Base-by-base conservation (phyloP, 2,329 filamentous ascomycete genomes). In the Coleophoma crateriformis region DNA sequence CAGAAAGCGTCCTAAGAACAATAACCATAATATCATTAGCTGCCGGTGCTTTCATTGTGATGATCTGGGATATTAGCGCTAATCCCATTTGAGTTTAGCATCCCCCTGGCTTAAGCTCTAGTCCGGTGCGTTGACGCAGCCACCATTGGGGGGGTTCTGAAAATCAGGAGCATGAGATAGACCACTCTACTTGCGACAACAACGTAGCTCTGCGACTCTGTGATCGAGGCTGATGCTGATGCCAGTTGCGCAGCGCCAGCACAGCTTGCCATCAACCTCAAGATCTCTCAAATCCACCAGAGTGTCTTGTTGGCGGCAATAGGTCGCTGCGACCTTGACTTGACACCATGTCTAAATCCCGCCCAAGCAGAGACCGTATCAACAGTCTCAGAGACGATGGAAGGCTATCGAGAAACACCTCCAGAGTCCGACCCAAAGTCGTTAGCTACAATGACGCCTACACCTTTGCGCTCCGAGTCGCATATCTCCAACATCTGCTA, bases 401-500 rank as follows among this genome's bases (percentile, higher is more conserved):
- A 15, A 58, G 60, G n/a, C 47, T 59, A 20, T 58, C 50, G 27
- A 27, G 64, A 54, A 63, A 58, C 33, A 49, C 54, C 33, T 81
- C 80, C 44, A 71, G 68, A 54, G 67, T 71, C 43, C 71, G 74
- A 53, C 66, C 71, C 45, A 64, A 72, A 46, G 67, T 72, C 48
- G 74, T 84, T 56, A 77, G 75, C 59, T 76, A 81, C 66, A 87
- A 95, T 61, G 90, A 96, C 70, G 91, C 90, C 64, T 96, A 95
- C 71, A 87, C 84, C 55, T 96, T 90, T 71, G 90, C 91, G 61
- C 82, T 99, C 48, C 87, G 94, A 54, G 85, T 88, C 58, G 92
- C 92, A 59, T 96, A 90, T 69, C 86, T 99, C 51, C 80, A 92
- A 68, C 95, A 99, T 69, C 84, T 97, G 41, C 79, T 99, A 47